Evolutionary conservation across 441 rosid genomes (phyloP).

Genomic region (Erysimum pusillum): DNA sequence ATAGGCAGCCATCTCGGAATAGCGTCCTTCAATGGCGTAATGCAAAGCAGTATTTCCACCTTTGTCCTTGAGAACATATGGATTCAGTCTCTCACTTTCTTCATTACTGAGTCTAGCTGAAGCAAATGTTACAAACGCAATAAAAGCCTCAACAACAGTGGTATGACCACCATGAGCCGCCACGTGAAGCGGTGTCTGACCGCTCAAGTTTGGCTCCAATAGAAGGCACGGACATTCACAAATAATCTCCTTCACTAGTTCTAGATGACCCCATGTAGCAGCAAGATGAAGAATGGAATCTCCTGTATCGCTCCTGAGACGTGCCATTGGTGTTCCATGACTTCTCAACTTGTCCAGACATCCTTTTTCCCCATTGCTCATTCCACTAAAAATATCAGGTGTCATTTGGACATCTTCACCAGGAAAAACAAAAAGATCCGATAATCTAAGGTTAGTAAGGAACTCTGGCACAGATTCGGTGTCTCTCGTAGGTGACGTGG

Average conservation of each 20-base stretch:
- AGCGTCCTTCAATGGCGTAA: not conserved
- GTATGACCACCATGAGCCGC: slow-evolving; percentile 1
- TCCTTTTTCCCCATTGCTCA: not conserved
- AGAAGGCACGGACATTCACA: slow-evolving; percentile 12
- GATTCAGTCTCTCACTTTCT: not conserved
- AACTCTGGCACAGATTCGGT: not conserved
- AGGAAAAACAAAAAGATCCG: not conserved
- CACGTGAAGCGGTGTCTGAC: not conserved
- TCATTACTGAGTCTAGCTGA: not conserved
- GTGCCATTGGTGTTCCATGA: not conserved
- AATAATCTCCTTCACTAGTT: not conserved
- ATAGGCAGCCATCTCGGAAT: not conserved
- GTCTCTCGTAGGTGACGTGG: not conserved
- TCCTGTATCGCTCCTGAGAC: not conserved
- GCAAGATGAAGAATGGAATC: slow-evolving; percentile 26
- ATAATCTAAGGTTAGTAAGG: not conserved
- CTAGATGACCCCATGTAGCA: not conserved
- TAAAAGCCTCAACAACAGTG: not conserved
- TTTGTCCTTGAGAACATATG: not conserved
- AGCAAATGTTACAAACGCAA: not conserved
- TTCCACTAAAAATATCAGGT: not conserved
- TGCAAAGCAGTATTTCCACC: slow-evolving; percentile 31
- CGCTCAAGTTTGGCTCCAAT: not conserved
- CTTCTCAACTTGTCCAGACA: not conserved
- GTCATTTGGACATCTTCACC: not conserved